phyloP scores from a whole-genome alignment of 2,329 filamentous ascomycete genomes.

The Neophaeococcomyces aloes region DNA sequence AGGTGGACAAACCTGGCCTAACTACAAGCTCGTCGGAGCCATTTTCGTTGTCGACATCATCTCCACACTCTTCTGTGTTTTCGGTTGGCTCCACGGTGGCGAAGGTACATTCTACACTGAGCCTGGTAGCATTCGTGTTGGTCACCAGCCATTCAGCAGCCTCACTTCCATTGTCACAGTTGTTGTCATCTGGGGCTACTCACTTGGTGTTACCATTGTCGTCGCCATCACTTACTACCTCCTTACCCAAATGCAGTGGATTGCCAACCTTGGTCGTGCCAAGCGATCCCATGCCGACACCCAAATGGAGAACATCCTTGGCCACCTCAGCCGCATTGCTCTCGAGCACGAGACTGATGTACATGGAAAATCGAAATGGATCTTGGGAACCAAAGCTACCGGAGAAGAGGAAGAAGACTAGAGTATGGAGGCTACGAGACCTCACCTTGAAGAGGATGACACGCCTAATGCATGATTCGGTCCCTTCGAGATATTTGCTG shows the following conservation, averaged over 20 bases:
- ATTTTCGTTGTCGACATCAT: slow-evolving; percentile 73
- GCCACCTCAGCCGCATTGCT: slow-evolving; percentile 42
- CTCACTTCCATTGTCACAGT: slow-evolving; percentile 72
- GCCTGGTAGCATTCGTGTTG: no score
- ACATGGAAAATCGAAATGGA: slow-evolving; percentile 36
- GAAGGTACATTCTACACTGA: no score
- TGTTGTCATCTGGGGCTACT: slow-evolving; percentile 84
- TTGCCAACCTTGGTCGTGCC: slow-evolving; percentile 43
- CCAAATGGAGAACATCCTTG: slow-evolving; percentile 45
- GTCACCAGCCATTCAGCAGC: no score
- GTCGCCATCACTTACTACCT: slow-evolving; percentile 72
- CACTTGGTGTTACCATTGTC: slow-evolving; percentile 77
- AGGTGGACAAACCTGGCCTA: slow-evolving; percentile 87
- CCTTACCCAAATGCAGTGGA: slow-evolving; percentile 36
- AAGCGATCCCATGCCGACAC: slow-evolving; percentile 42
- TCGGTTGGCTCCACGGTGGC: slow-evolving; percentile 65
- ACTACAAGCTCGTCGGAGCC: slow-evolving; percentile 70
- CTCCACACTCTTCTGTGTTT: slow-evolving; percentile 75
- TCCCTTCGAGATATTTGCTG: not conserved
- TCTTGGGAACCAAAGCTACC: slow-evolving; percentile 32
- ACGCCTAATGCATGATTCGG: not conserved
- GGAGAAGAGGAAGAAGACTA: slow-evolving; percentile 36
- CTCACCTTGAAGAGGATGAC: not conserved
- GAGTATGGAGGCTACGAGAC: slow-evolving; percentile 5
- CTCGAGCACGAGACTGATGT: slow-evolving; percentile 40